Percentiles rank a stretch among this genome's conserved stretches.
Conservation (phyloP, 1,284 basidiomycete genomes). For the Takashimella tepidaria region DNA sequence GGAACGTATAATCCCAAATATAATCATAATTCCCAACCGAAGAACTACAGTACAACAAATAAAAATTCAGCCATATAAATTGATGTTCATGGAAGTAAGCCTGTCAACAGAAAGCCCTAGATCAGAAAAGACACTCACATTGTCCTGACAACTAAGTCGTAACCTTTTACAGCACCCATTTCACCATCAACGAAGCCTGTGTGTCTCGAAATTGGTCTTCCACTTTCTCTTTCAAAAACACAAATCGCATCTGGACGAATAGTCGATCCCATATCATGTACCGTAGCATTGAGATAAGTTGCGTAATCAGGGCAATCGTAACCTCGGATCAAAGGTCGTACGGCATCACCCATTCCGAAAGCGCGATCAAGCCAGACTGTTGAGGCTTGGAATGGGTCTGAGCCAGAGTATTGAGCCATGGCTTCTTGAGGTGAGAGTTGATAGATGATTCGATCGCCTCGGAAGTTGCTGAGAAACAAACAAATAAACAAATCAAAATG, state of each 20-base stretch:
- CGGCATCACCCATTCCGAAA: conserved; percentile 60
- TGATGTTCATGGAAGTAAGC: too few species aligned
- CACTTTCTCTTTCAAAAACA: conserved; percentile 60
- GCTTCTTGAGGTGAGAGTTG: conserved; percentile 54
- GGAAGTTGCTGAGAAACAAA: conserved; percentile 47
- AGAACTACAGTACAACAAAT: conserved; percentile 28
- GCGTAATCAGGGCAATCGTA: conserved; percentile 65
- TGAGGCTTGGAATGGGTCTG: conserved; percentile 59
- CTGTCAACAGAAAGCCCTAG: too few species aligned
- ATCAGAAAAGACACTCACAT: conserved; percentile 28
- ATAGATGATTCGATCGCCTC: conserved; percentile 60
- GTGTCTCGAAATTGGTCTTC: conserved; percentile 58
- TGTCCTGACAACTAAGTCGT: conserved; percentile 56
- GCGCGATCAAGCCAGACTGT: conserved; percentile 63
- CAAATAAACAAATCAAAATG: too few species aligned
- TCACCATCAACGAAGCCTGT: conserved; percentile 22
- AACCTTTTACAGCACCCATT: conserved; percentile 55
- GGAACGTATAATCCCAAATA: conserved; percentile 60
- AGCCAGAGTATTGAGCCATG: conserved; percentile 61
- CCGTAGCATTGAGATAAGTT: conserved; percentile 57
- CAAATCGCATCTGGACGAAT: conserved; percentile 57
- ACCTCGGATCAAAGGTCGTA: conserved; percentile 57
- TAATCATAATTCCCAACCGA: conserved; percentile 60
- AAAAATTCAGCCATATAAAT: too few species aligned
- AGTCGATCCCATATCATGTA: conserved; percentile 51